Percentiles rank a stretch among this genome's conserved stretches.
Conservation (phyloP, 805 yeast genomes). For the Candida caryicola region DNA sequence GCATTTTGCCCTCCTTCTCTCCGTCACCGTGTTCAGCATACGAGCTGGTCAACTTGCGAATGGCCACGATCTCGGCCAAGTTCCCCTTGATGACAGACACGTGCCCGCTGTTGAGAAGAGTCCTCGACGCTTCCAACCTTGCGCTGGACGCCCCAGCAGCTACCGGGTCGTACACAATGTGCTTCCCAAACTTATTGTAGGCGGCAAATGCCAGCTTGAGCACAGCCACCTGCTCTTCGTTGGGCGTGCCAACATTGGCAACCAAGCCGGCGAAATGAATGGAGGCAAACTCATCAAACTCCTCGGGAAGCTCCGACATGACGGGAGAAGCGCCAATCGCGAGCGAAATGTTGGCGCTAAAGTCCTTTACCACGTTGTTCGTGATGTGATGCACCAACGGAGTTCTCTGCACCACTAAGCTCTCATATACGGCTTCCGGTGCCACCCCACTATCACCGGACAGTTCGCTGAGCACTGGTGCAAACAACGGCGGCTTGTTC, state of each 20-base stretch:
- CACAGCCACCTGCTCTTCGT: conserved; percentile 39
- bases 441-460: background rate
- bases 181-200: conserved; percentile 56
- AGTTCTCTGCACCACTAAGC: conserved; percentile 24
- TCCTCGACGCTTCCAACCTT: conserved; percentile 48
- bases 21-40: conserved; percentile 6
- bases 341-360: conserved; percentile 81
- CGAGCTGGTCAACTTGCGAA: conserved; percentile 31
- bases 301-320: conserved; percentile 74
- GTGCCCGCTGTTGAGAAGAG: conserved; percentile 54
- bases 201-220: conserved; percentile 51
- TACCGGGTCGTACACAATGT: conserved; percentile 86
- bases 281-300: conserved; percentile 62
- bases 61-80: conserved; percentile 76
- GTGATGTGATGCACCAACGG: conserved; percentile 88
- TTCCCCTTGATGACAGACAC: conserved; percentile 79
- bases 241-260: conserved; percentile 75
- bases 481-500: conserved; percentile 19
- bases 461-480: background rate
- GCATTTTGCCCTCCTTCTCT: conserved; percentile 39
- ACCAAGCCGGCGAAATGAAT: conserved; percentile 56
- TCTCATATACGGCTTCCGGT: conserved; percentile 9
- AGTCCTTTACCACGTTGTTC: conserved; percentile 82
- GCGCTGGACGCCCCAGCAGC: conserved; percentile 79
- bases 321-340: conserved; percentile 86